Conservation (phyloP, 2,329 filamentous ascomycete species). For the Ophiostoma angusticollis region DNA sequence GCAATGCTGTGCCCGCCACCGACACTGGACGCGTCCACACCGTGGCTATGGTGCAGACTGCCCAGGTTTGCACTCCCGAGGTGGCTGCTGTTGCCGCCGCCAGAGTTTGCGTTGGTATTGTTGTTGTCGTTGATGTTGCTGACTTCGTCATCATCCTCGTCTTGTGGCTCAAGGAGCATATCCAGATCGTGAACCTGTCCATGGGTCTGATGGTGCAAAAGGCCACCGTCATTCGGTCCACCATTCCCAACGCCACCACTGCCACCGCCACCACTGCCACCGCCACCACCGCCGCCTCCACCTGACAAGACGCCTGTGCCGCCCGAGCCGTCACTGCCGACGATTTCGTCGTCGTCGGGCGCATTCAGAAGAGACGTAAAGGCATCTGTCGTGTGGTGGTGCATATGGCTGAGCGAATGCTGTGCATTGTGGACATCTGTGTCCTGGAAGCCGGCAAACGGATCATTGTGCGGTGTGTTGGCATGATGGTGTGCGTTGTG, state of each 20-base stretch:
- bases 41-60: background rate
- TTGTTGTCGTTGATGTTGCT: conserved; percentile 13
- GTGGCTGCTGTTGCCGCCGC: background rate
- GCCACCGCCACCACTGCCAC: background rate
- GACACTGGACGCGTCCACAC: too few relatives aligned
- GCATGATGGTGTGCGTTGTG: conserved; percentile 15
- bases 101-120: background rate
- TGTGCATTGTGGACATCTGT: conserved; percentile 22
- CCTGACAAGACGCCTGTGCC: background rate
- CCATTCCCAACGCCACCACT: background rate
- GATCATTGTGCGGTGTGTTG: conserved; percentile 13
- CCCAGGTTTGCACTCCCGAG: background rate
- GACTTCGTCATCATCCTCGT: conserved; percentile 28
- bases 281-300: background rate
- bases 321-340: conserved; percentile 3
- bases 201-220: conserved; percentile 5
- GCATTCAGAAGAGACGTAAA: conserved; percentile 43
- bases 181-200: conserved; percentile 25
- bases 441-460: conserved; percentile 26
- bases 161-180: conserved; percentile 36
- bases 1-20: background rate
- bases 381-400: conserved; percentile 27
- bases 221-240: background rate
- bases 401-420: conserved; percentile 13
- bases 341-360: conserved; percentile 22